A percentile compares a stretch with the other conserved stretches of the same genome.
phyloP scores from a whole-genome alignment of 257 asterid genomes.

The Nicotiana tabacum region DNA sequence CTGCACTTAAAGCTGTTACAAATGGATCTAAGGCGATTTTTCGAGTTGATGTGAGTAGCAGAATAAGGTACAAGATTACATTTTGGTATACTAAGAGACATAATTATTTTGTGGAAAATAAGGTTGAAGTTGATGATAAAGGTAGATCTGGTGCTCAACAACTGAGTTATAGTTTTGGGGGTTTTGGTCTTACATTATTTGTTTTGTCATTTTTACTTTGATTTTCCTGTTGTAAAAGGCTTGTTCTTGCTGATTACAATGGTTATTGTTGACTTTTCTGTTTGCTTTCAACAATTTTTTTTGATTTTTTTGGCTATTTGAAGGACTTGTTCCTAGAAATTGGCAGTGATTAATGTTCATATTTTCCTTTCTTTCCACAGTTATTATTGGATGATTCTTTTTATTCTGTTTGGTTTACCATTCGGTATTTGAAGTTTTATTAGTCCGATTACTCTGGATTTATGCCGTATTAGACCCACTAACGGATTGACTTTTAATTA shows the following conservation, averaged over 20 bases:
- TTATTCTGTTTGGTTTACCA: not conserved
- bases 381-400: not conserved
- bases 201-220: slow-evolving; percentile 6
- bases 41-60: slow-evolving; percentile 47
- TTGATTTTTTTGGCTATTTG: not conserved
- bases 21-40: slow-evolving; percentile 40
- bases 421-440: no score
- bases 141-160: slow-evolving; percentile 47
- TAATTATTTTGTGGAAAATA: slow-evolving; percentile 28
- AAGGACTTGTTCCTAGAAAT: no score
- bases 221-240: no score
- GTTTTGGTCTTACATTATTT: not conserved
- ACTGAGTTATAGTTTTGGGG: not conserved
- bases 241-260: no score
- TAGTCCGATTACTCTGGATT: not conserved
- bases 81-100: slow-evolving; percentile 46
- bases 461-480: no score
- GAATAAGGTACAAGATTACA: slow-evolving; percentile 56
- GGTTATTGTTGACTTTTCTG: no score
- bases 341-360: no score
- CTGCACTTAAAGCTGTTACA: slow-evolving; percentile 27
- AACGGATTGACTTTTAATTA: no score
- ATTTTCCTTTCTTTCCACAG: no score
- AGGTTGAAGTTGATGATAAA: slow-evolving; percentile 40
- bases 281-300: no score